Evolutionary conservation across 2,329 filamentous ascomycete species (phyloP), one percentile per base, ranked within the genome.

Genomic region (Coleophoma eucalyptorum): DNA sequence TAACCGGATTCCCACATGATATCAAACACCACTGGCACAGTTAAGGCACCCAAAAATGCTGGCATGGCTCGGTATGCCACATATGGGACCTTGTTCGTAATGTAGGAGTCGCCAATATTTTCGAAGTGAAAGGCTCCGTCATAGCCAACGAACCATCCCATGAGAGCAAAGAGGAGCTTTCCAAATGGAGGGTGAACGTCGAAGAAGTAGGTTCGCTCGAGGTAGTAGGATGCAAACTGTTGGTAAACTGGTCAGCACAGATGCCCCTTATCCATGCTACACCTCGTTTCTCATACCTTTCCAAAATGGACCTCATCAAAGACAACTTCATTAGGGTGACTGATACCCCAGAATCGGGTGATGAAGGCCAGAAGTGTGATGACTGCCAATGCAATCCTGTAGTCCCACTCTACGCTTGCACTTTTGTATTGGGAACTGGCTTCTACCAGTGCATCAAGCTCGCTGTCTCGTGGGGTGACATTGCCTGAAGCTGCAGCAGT

Each of bases 1-100:
- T 99, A 99, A 56, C 92, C 94, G 46, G 94, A 97, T 73, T 99
- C 94, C 94, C 94, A 99, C 94, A 99, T 99, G 71, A 96, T 99
- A 67, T 96, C 74, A 71, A 96, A 99, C 50, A 90, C 86, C 44
- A 93, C 88, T n/a, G 92, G 88, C 47, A 99, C 90, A 11, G 94
- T 99, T 60, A 99, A 76, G 50, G 94, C 87, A 58, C 94, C 94
- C 61, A 97, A 83, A 46, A 94, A 82, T 53, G 94, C 94, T 40
- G 94, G 94, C 77, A 99, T 83, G 43, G 92, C 88, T 62, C 94
- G 89, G 75, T 95, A 96, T 55, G 94, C 92, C 56, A 99, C 89
- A 70, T 99, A 99, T 35, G 94, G 94, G 40, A 99, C 92, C 68
- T 95, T 94, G 79, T 99, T 97, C 53, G 86, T 81, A 63, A 97